Base-by-base conservation (phyloP, 352 stramenopile species). In the Pythium utonaiense region DNA sequence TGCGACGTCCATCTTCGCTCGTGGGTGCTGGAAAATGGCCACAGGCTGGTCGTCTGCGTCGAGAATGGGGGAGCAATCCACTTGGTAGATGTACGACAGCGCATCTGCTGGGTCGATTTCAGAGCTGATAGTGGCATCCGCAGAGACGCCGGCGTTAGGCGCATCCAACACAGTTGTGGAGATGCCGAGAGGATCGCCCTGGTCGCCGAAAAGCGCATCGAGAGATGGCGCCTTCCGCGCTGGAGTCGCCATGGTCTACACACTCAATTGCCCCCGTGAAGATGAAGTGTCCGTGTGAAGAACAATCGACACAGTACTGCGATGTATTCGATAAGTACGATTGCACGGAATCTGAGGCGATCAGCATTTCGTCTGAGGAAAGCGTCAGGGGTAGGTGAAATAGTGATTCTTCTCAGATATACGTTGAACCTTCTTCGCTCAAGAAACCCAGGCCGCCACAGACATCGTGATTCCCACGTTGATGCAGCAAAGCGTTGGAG, bases 1-100 rank as follows among this genome's bases (percentile, higher is more conserved):
- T 2, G 82, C 70, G 10, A 91, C 63, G 62, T 91, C 82, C 59
- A 88, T 51, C 27, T 73, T 77, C 34, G 82, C 66, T 24, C 61
- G 41, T 8, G 74, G 33, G 40, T 85, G 57, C 24, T 78, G 68
- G 53, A 78, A 82, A 27, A 91, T 56, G 47, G 69, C 62, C 14
- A 49, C 25, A 10, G 33, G 41, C 21, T 56, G 31, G 55, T 55
- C 62, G 27, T 69, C 42, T 19, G 42, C 41, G 30, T 69, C 56
- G n/a, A 36, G 56, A 53, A 77, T 58, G 4, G 58, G 22, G 31
- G 66, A 66, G 44, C 62, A 71, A 49, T 77, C 66, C 33, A 77
- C 47, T 38, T 65, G 59, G 33, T 62, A 72, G 17, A 70, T 41
- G 34, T 64, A 33, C 10, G 60, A 56, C 17, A 74, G 48, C 17